phyloP scores from a whole-genome alignment of 352 stramenopile genomes.

The Lagenidium sp. region DNA sequence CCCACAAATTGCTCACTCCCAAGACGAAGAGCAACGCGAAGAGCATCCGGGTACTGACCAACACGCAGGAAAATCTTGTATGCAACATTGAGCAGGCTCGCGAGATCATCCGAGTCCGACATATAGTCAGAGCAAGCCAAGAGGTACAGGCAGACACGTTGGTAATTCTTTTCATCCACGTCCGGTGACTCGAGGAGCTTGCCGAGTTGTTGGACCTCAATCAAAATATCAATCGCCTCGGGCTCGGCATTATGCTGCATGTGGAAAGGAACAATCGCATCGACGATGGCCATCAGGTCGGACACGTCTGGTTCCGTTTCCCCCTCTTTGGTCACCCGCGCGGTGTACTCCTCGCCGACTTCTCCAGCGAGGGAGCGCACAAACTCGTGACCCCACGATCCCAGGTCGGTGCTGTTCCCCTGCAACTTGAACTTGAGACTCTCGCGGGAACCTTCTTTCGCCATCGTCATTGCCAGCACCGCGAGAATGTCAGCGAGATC shows the following conservation, averaged over 20 bases:
- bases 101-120: slow-evolving; percentile 96
- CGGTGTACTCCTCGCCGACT: slow-evolving; percentile 92
- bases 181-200: slow-evolving; percentile 90
- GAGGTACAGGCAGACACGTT: slow-evolving; percentile 98
- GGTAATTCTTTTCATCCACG: slow-evolving; percentile 98
- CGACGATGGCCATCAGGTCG: slow-evolving; percentile 94
- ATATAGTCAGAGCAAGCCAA: slow-evolving; percentile 98
- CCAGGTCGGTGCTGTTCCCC: slow-evolving; percentile 88
- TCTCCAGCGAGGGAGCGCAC: slow-evolving; percentile 96
- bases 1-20: slow-evolving; percentile 68
- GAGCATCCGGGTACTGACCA: slow-evolving; percentile 92
- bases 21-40: slow-evolving; percentile 95
- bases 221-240: slow-evolving; percentile 98
- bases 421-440: slow-evolving; percentile 88
- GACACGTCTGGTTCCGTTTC: slow-evolving; percentile 57
- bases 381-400: slow-evolving; percentile 98
- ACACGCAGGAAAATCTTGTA: slow-evolving; percentile 95
- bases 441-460: slow-evolving; percentile 86
- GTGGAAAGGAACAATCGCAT: slow-evolving; percentile 99
- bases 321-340: slow-evolving; percentile 45
- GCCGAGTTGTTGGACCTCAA: slow-evolving; percentile 96
- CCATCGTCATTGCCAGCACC: slow-evolving; percentile 98
- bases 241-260: slow-evolving; percentile 99
- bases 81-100: slow-evolving; percentile 87
- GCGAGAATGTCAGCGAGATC: slow-evolving; percentile 84